Base-by-base conservation (phyloP, 495 filamentous ascomycete genomes). In the Aspergillus wentii region DNA sequence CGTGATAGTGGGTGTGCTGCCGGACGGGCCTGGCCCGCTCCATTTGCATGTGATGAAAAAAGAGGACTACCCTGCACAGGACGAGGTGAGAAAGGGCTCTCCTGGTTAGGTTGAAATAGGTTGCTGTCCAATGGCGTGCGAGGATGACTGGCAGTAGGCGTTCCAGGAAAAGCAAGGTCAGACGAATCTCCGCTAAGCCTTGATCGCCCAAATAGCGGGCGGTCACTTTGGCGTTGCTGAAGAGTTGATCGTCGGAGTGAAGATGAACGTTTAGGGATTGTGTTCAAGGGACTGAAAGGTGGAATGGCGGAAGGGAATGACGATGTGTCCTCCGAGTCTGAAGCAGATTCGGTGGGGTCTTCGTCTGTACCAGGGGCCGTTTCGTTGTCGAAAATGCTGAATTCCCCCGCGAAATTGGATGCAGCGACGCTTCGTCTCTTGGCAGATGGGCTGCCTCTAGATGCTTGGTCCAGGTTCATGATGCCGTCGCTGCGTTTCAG, bases 401-500 rank as follows among this genome's bases (percentile, higher is more conserved):
- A 84, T 42, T 80, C 74, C 15, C 70, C 46, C 17, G 69, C 64
- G 32, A 83, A 66, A 32, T 65, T 76, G 0, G 78, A 67, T 8
- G 79, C 79, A 47, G 92, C 86, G 23, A 91, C 62, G 55, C 88
- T 94, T 41, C 90, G 78, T 30, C 90, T 73, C 70, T 96, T 96
- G 9, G 86, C 79, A 15, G 87, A 82, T 2, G 90, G 88, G 48
- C 85, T 95, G 23, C 82, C 86, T n/a, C 82, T 68, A 41, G 71
- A 78, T 11, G 79, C 65, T 33, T 83, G 80, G 45, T 94, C 91
- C 10, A 94, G 59, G 51, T 86, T 85, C 85, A 94, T 92, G 10
- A 83, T 82, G 5, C 85, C 83, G 59, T 98, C 92, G 49, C 80
- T 94, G 33, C 94, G 79, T 65, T 97, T 97, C 30, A 98, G 64